Evolutionary conservation across 2,329 filamentous ascomycete genomes (phyloP).

Genomic region (Dactylellina haptotyla): DNA sequence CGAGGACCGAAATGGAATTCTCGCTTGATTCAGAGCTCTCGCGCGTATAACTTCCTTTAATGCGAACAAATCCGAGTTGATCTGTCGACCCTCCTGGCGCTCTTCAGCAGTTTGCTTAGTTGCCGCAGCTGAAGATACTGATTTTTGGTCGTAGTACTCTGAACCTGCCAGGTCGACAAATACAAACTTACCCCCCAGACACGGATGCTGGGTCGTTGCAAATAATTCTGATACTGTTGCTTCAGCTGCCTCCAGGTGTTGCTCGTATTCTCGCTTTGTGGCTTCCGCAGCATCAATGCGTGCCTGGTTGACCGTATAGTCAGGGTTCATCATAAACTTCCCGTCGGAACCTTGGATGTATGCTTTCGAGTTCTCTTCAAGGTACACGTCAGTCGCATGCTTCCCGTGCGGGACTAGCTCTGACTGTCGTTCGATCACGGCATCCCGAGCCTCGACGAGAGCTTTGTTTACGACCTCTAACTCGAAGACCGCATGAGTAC

Average conservation of each 20-base stretch:
- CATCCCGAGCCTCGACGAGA: constrained; percentile 61
- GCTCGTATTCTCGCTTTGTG: constrained; percentile 61
- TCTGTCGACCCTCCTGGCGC: constrained; percentile 62
- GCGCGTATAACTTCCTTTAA: constrained; percentile 65
- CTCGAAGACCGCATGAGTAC: constrained; percentile 64
- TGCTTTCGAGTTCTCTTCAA: constrained; percentile 61
- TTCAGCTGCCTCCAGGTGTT: constrained; percentile 60
- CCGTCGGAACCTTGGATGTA: constrained; percentile 60
- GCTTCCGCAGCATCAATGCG: constrained; percentile 62
- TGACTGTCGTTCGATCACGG: constrained; percentile 62
- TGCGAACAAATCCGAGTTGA: constrained; percentile 64
- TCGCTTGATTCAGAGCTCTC: constrained; percentile 59
- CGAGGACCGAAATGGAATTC: constrained; percentile 63
- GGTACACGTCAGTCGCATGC: constrained; percentile 61
- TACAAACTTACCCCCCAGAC: constrained; percentile 63
- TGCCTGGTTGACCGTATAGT: constrained; percentile 60
- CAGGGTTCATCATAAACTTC: constrained; percentile 60
- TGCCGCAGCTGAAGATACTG: constrained; percentile 42
- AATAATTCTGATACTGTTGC: constrained; percentile 58
- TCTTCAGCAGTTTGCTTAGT: constrained; percentile 61
- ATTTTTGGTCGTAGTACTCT: constrained; percentile 62
- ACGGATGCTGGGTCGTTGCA: constrained; percentile 55
- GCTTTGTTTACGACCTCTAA: constrained; percentile 62
- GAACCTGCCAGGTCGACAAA: constrained; percentile 65
- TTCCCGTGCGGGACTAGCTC: constrained; percentile 65